These are phyloP conservation scores for Microcera coccophila DNA, from an alignment of 2,329 filamentous ascomycete species.

Conservation along the genomic window DNA sequence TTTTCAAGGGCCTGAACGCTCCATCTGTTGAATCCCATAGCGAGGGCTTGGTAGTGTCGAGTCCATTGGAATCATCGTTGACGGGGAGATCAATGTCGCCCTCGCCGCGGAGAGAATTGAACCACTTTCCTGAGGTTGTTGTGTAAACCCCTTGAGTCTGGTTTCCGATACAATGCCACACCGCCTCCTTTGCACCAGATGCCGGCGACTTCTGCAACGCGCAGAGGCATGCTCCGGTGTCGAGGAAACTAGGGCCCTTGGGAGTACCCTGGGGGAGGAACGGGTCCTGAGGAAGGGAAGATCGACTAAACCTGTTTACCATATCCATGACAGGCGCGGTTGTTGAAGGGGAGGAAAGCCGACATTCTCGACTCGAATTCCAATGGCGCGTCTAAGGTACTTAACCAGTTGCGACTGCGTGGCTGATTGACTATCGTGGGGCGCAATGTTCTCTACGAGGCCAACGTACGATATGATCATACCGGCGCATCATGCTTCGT, in stretches of 20 bases:
- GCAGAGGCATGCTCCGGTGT: slow-evolving; percentile 39
- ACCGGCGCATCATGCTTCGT: no score
- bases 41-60: slow-evolving; percentile 28
- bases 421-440: no score
- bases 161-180: slow-evolving; percentile 46
- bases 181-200: slow-evolving; percentile 16
- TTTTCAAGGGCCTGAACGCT: slow-evolving; percentile 24
- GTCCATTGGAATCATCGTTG: slow-evolving; percentile 36
- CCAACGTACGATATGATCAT: no score
- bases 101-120: slow-evolving; percentile 28
- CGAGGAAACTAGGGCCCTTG: slow-evolving; percentile 38
- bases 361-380: no score
- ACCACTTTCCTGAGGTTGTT: slow-evolving; percentile 41
- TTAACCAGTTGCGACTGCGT: no score
- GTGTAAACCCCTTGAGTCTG: slow-evolving; percentile 38
- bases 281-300: slow-evolving; percentile 35
- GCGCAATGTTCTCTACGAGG: no score
- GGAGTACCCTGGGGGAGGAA: slow-evolving; percentile 31
- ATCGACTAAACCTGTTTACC: slow-evolving; percentile 14
- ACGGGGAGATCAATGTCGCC: slow-evolving; percentile 26
- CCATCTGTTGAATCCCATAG: slow-evolving; percentile 25
- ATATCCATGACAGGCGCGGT: slow-evolving; percentile 10
- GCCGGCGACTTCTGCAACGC: slow-evolving; percentile 27
- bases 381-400: no score
- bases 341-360: no score